These are phyloP conservation scores for Lentithecium fluviatile DNA, from an alignment of 495 filamentous ascomycete species.

Conservation along the genomic window DNA sequence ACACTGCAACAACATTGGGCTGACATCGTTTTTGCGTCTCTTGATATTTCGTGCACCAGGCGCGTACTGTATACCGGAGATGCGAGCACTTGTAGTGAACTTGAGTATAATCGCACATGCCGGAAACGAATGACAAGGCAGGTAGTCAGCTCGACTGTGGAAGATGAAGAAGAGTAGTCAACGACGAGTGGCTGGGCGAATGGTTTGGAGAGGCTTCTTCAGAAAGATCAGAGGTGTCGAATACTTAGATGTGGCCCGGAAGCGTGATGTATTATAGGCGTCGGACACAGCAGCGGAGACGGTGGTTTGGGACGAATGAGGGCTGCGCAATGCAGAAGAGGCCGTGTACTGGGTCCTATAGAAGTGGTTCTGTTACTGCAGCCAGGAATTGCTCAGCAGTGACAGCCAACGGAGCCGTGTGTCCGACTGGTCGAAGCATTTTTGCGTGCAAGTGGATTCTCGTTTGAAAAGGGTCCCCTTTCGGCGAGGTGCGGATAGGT, in stretches of 20 bases:
- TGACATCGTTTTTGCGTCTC: slow-evolving; percentile 49
- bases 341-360: slow-evolving; percentile 2
- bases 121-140: slow-evolving; percentile 5
- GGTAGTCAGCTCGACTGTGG: not conserved
- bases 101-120: slow-evolving; percentile 57
- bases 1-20: slow-evolving; percentile 52
- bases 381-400: slow-evolving; percentile 11
- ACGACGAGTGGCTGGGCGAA: slow-evolving; percentile 18
- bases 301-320: slow-evolving; percentile 8
- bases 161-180: not conserved
- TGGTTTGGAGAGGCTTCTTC: slow-evolving; percentile 5
- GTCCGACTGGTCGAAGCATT: slow-evolving; percentile 20
- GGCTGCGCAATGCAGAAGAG: not conserved
- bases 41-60: slow-evolving; percentile 55
- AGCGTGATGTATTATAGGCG: no score
- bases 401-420: slow-evolving; percentile 10
- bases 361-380: no score
- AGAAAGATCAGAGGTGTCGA: slow-evolving; percentile 18
- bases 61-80: slow-evolving; percentile 50
- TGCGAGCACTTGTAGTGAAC: slow-evolving; percentile 54
- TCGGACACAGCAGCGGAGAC: slow-evolving; percentile 4
- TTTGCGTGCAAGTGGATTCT: slow-evolving; percentile 19
- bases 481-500: slow-evolving; percentile 22
- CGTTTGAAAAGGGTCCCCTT: slow-evolving; percentile 31
- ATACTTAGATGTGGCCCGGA: no score